Evolutionary conservation across 192 early-diverging fungal genomes (phyloP).

Genomic region (Gaertneriomyces semiglobifer): DNA sequence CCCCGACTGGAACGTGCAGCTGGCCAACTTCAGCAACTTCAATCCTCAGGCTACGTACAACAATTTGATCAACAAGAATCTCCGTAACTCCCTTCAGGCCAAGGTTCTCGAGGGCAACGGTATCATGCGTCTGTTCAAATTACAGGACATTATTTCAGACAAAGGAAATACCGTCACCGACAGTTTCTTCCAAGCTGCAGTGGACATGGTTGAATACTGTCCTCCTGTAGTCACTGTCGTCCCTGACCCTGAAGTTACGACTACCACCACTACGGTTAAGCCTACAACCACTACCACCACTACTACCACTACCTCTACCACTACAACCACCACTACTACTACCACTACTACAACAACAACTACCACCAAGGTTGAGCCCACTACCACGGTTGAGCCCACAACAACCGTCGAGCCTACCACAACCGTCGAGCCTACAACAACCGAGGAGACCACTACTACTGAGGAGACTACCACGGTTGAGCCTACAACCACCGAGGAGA

Average conservation of each 20-base stretch:
- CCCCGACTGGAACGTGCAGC: conserved; percentile 26
- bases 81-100: conserved; percentile 32
- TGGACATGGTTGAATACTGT: conserved; percentile 33
- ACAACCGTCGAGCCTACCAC: conserved; percentile 15
- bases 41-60: conserved; percentile 26
- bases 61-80: conserved; percentile 11
- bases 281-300: conserved; percentile 30
- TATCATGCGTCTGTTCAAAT: conserved; percentile 31
- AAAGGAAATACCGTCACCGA: conserved; percentile 22
- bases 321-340: background rate
- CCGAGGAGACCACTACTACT: background rate
- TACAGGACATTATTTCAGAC: conserved; percentile 31
- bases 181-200: conserved; percentile 33
- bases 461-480: background rate
- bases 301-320: conserved; percentile 7
- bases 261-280: conserved; percentile 14
- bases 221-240: conserved; percentile 5
- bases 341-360: background rate
- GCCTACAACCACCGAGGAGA: background rate
- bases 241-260: background rate
- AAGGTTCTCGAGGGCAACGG: conserved; percentile 32
- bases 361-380: background rate
- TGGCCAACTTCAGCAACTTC: conserved; percentile 27
- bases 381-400: conserved; percentile 6
- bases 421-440: conserved; percentile 5